Evolutionary conservation across 2,329 filamentous ascomycete genomes (phyloP).

Genomic region (Orbilia javanica): DNA sequence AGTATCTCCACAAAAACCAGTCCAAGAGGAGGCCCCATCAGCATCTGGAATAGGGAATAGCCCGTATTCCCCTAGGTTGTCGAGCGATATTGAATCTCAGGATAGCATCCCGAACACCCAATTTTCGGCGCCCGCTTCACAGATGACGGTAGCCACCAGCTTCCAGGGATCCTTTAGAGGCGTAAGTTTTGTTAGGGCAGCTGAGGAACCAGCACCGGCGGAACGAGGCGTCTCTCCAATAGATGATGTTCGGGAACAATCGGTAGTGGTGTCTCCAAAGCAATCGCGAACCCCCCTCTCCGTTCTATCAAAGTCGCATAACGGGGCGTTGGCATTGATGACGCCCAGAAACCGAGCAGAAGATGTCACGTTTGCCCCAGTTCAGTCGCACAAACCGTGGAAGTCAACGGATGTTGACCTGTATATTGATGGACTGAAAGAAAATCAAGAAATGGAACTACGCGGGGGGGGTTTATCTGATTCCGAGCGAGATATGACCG

Average conservation of each 20-base stretch:
- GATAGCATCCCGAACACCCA: constrained; percentile 55
- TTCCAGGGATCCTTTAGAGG: constrained; percentile 48
- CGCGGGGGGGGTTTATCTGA: constrained; percentile 75
- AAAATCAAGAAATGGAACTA: constrained; percentile 69
- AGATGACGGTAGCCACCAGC: constrained; percentile 45
- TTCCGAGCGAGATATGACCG: constrained; percentile 87
- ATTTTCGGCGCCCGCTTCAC: constrained; percentile 41
- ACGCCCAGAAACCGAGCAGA: constrained; percentile 32
- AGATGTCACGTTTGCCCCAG: constrained; percentile 34
- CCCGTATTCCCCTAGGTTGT: neutral
- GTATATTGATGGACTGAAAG: constrained; percentile 62
- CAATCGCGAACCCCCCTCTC: constrained; percentile 34
- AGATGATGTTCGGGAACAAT: neutral
- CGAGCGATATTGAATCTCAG: constrained; percentile 32
- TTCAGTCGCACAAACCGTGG: constrained; percentile 51
- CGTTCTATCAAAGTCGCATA: constrained; percentile 30
- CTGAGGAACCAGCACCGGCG: constrained; percentile 1
- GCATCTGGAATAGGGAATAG: neutral
- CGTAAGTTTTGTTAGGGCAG: constrained; percentile 33
- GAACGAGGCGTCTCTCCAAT: constrained; percentile 1
- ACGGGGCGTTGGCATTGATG: constrained; percentile 31
- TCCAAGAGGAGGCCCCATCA: neutral
- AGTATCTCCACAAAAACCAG: neutral
- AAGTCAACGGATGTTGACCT: constrained; percentile 33
- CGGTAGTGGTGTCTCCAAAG: constrained; percentile 16